Percentiles rank a stretch among this genome's conserved stretches.
phyloP scores from a whole-genome alignment of 2,329 filamentous ascomycete genomes.

The Simplicillium sp. region DNA sequence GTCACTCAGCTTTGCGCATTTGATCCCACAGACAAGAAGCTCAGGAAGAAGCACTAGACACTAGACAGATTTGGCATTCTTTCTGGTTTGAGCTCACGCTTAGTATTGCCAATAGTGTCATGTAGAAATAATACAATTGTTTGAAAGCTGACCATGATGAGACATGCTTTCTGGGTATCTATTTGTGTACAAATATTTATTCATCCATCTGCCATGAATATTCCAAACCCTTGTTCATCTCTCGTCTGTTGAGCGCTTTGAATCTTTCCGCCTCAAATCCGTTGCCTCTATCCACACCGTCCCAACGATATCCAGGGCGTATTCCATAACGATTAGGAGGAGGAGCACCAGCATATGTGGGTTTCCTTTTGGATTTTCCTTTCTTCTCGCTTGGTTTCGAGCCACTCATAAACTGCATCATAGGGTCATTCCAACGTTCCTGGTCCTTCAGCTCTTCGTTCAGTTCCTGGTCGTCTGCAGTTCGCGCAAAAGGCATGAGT shows the following conservation, averaged over 20 bases:
- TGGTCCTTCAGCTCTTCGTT: slow-evolving; percentile 72
- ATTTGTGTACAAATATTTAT: slow-evolving; percentile 27
- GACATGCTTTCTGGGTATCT: not conserved
- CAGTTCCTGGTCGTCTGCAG: slow-evolving; percentile 75
- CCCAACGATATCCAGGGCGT: slow-evolving; percentile 85
- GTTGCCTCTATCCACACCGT: slow-evolving; percentile 89
- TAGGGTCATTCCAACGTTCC: slow-evolving; percentile 89
- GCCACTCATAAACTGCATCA: slow-evolving; percentile 64
- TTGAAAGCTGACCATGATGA: too few species aligned
- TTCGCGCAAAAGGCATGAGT: slow-evolving; percentile 69
- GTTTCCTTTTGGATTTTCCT: slow-evolving; percentile 36
- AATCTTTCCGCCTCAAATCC: slow-evolving; percentile 93
- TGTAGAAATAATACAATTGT: too few species aligned
- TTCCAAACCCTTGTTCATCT: slow-evolving; percentile 68
- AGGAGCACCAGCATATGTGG: slow-evolving; percentile 68
- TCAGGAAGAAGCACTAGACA: slow-evolving; percentile 24
- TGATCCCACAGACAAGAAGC: slow-evolving; percentile 42
- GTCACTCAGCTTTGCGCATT: slow-evolving; percentile 47
- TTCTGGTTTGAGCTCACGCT: too few species aligned
- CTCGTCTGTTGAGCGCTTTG: slow-evolving; percentile 70
- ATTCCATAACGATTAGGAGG: slow-evolving; percentile 93
- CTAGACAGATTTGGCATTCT: too few species aligned
- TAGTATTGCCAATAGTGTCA: too few species aligned
- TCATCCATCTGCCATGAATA: slow-evolving; percentile 98
- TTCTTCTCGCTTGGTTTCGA: slow-evolving; percentile 24